Conservation (phyloP, 2,329 filamentous ascomycete genomes). For the Alternaria viburni region DNA sequence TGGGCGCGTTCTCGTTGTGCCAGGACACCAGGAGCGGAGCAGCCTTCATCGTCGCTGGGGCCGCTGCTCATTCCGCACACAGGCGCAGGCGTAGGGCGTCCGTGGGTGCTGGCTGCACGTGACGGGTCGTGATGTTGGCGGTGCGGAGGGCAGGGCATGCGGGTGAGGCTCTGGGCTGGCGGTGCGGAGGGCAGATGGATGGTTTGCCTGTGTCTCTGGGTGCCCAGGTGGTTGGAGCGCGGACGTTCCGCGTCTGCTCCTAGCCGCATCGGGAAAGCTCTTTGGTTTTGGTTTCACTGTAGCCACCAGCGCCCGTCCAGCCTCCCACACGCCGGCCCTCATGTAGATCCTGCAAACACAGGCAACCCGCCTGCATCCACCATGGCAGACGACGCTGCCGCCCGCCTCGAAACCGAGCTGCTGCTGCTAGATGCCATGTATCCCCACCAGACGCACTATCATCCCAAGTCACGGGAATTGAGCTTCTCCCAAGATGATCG, state of each 20-base stretch:
- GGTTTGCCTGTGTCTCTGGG: slow-evolving; percentile 26
- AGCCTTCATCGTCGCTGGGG: slow-evolving; percentile 76
- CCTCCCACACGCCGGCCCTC: background rate
- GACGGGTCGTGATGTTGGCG: slow-evolving; percentile 7
- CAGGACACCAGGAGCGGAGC: slow-evolving; percentile 96
- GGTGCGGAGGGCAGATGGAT: slow-evolving; percentile 2
- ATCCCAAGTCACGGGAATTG: slow-evolving; percentile 45
- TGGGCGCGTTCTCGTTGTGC: slow-evolving; percentile 96
- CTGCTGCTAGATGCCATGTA: slow-evolving; percentile 55
- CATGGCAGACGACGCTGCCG: slow-evolving; percentile 16
- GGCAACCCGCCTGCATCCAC: background rate
- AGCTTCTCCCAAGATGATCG: slow-evolving; percentile 38
- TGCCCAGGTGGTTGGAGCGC: slow-evolving; percentile 20
- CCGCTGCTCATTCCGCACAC: slow-evolving; percentile 21
- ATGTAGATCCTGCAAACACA: background rate
- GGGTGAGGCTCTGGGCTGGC: background rate
- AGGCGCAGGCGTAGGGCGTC: slow-evolving; percentile 3
- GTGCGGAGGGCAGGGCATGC: background rate
- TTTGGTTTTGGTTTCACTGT: slow-evolving; percentile 19
- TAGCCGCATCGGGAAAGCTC: slow-evolving; percentile 24
- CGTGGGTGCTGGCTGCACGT: slow-evolving; percentile 17
- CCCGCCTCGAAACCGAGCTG: slow-evolving; percentile 47
- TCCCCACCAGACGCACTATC: slow-evolving; percentile 48
- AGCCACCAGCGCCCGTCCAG: background rate
- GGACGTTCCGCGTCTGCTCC: slow-evolving; percentile 27